Base-by-base conservation (phyloP, 768 basidiomycete species). In the Termitomyces sp. region DNA sequence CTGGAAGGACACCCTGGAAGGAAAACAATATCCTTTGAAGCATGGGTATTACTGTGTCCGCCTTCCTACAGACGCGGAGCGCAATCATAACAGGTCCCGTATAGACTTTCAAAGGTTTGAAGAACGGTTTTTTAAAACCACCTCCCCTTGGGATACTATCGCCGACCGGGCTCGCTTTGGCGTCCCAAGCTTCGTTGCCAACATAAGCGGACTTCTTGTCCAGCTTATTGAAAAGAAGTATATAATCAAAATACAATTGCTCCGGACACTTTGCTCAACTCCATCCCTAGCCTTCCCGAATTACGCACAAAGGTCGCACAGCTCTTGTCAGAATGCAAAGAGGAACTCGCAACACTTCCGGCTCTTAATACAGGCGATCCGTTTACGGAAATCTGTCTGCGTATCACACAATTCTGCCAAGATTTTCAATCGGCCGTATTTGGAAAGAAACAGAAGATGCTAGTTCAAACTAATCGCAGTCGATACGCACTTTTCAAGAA, bases 1-100 rank as follows among this genome's bases (percentile, higher is more conserved):
- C 31, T 89, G 87, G 85, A 70, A 74, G n/a, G 72, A 77, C 0
- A 73, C 84, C 3, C 69, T 89, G 6, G 75, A 82, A 58, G 83
- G 81, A 34, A 73, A 73, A 45, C 44, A 68, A 48, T 70, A 88
- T 63, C 54, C 18, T 16, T 70, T 88, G 58, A 75, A 65, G 39
- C 83, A 83, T 54, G 81, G 88, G 7, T 89, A 88, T 58, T 88
- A 83, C 56, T 86, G 84, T 20, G 84, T 87, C 31, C 84, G 84
- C 45, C 81, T 87, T 9, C 84, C 85, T 0, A 80, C 85, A 51
- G 88, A 88, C 62, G 70, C 66, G 1, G 79, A 86, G 57, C 81
- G 88, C 0, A 59, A 65, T 15, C 62, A 66, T 39, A 66, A 68
- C 4, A 66, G 79, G 12, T 68, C 77, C 1, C 73, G 73, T 16